phyloP scores from a whole-genome alignment of 352 stramenopile genomes.

The Globisporangium acanthophoron region DNA sequence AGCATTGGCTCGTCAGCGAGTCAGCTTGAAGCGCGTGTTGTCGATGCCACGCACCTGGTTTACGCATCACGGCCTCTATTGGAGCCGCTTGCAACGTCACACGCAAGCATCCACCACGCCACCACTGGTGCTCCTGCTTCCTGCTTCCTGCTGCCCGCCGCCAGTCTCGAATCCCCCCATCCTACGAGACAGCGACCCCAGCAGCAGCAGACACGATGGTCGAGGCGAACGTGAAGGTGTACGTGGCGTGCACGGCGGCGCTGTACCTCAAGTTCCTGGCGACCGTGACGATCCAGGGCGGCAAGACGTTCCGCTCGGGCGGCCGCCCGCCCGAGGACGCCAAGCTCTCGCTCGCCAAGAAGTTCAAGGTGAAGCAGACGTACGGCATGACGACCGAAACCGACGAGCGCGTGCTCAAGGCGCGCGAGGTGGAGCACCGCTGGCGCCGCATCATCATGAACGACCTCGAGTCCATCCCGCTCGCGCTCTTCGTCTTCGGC shows the following conservation, averaged over 20 bases:
- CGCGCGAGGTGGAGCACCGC: conserved; percentile 31
- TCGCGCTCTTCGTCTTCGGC: conserved; percentile 48
- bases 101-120: too few relatives aligned
- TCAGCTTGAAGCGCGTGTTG: too few relatives aligned
- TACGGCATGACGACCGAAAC: conserved; percentile 25
- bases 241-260: conserved; percentile 26
- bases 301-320: conserved; percentile 44
- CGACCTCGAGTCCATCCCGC: conserved; percentile 55
- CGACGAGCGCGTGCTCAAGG: conserved; percentile 26
- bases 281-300: conserved; percentile 39
- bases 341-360: conserved; percentile 24
- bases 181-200: neutral
- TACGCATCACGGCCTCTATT: too few relatives aligned
- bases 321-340: conserved; percentile 49
- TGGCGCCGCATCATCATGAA: conserved; percentile 50
- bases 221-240: conserved; percentile 13
- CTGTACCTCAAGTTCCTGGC: conserved; percentile 64
- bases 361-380: conserved; percentile 21
- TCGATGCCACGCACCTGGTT: too few relatives aligned
- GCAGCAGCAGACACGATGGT: neutral
- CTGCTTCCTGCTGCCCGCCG: too few relatives aligned
- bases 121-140: too few relatives aligned
- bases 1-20: too few relatives aligned
- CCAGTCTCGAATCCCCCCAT: too few relatives aligned
- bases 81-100: too few relatives aligned